These are phyloP conservation scores for Oryza punctata DNA, from an alignment of 176 grass and related monocot genomes.

Conservation along the genomic window DNA sequence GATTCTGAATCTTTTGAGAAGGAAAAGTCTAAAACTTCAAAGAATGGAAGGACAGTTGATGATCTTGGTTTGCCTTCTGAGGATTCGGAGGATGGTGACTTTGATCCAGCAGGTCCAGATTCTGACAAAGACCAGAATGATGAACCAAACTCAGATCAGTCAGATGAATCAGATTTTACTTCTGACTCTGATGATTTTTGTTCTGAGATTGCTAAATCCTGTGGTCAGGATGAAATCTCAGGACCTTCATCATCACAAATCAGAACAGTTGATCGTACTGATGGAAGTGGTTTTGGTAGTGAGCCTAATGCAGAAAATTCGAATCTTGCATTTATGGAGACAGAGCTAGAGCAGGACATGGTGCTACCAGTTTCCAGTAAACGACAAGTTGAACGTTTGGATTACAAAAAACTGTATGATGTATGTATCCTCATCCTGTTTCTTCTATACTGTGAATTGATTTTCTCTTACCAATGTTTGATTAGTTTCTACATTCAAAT, in stretches of 20 bases:
- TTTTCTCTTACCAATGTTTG: constrained; percentile 25
- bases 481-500: background rate
- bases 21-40: constrained; percentile 30
- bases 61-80: constrained; percentile 80
- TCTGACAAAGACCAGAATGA: constrained; percentile 58
- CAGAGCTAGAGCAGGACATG: constrained; percentile 50
- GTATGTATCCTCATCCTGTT: constrained; percentile 54
- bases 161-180: constrained; percentile 79
- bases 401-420: constrained; percentile 91
- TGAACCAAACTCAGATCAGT: constrained; percentile 49
- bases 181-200: constrained; percentile 96
- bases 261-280: background rate
- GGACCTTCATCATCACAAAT: constrained; percentile 33
- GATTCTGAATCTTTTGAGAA: constrained; percentile 39
- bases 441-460: background rate
- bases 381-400: constrained; percentile 63
- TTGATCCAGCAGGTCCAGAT: constrained; percentile 63
- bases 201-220: constrained; percentile 71
- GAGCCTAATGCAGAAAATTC: background rate
- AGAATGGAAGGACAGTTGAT: constrained; percentile 49
- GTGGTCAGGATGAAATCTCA: constrained; percentile 41
- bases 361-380: constrained; percentile 50
- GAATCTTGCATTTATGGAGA: constrained; percentile 21
- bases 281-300: background rate
- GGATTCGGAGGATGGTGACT: constrained; percentile 98